phyloP scores from a whole-genome alignment of 176 grass and related monocot genomes.

The Guadua angustifolia region DNA sequence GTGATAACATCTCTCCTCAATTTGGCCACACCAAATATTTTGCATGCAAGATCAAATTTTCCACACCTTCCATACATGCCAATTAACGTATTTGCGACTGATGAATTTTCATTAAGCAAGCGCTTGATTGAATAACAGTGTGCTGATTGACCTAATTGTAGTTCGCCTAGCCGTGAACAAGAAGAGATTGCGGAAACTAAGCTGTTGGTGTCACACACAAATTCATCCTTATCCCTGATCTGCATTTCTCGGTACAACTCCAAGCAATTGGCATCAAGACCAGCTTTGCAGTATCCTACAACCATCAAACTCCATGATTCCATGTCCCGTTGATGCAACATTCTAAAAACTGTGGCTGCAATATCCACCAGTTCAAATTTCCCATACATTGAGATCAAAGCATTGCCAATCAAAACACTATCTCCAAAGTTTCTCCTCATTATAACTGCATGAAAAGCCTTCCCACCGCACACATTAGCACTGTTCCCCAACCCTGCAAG shows the following conservation, averaged over 20 bases:
- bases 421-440: slow-evolving; percentile 58
- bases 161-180: slow-evolving; percentile 52
- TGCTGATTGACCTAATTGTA: slow-evolving; percentile 54
- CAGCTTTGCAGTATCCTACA: slow-evolving; percentile 55
- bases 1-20: slow-evolving; percentile 57
- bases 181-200: slow-evolving; percentile 64
- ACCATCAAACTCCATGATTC: slow-evolving; percentile 78
- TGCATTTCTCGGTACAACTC: slow-evolving; percentile 63
- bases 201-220: slow-evolving; percentile 49
- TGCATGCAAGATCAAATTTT: slow-evolving; percentile 54
- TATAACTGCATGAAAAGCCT: slow-evolving; percentile 67
- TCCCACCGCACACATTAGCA: slow-evolving; percentile 35
- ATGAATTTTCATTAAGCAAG: slow-evolving; percentile 48
- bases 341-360: slow-evolving; percentile 54
- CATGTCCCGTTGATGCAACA: slow-evolving; percentile 30
- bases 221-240: slow-evolving; percentile 32
- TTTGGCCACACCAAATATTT: slow-evolving; percentile 51
- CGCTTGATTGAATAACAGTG: slow-evolving; percentile 62
- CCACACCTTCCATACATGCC: slow-evolving; percentile 70
- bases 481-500: slow-evolving; percentile 55
- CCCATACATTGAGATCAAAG: slow-evolving; percentile 70
- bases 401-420: slow-evolving; percentile 46
- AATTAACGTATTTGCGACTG: slow-evolving; percentile 68
- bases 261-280: slow-evolving; percentile 68
- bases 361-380: slow-evolving; percentile 59